Base-by-base conservation (phyloP, 192 early-diverging fungal species). In the Rhizophagus clarus region DNA sequence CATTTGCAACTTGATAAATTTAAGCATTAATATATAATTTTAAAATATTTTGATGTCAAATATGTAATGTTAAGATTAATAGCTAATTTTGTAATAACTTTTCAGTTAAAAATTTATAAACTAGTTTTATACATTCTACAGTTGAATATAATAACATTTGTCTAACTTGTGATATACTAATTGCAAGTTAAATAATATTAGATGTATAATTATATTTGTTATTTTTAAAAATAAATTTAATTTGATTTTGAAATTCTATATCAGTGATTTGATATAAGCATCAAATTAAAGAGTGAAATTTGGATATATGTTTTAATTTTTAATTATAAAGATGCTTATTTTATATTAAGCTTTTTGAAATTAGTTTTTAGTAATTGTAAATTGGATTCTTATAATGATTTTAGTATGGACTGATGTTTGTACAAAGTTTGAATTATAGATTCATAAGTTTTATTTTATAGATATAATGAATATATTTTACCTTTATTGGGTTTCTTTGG, bases 271-370 rank as follows among this genome's bases (percentile, higher is more conserved):
- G 6, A 1, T 62, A 1, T 24, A 5, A 62, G 11, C 6, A 14
- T 69, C 17, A 37, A 22, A 69, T 1, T 69, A 20, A 69, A 69
- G 20, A 69, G 29, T 10, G 37, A 22, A 69, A 37, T 37, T 69
- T 34, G 20, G 10, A n/a, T 69, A 69, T 69, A 37, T 31, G 67
- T 17, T 69, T 69, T 12, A 14, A 69, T 69, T 69, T 69, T 69
- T 69, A 8, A 69, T 69, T 4, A 31, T 69, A 12, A 29, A 29
- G 29, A 37, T 69, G 8, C 29, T 69, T 7, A 32, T 7, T 20
- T 69, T 69, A 4, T 62, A 31, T 31, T 34, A 34, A 69, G 29
- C 29, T 69, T 69, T 34, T 69, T 69, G 14, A 5, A 10, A 28
- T 68, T 10, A 28, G 22, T 28, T 68, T 68, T 9, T 28, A 68